Percentiles rank a stretch among this genome's conserved stretches.
Evolutionary conservation across 106 monocot genomes (phyloP).

Genomic region (Gastrodia elata): DNA sequence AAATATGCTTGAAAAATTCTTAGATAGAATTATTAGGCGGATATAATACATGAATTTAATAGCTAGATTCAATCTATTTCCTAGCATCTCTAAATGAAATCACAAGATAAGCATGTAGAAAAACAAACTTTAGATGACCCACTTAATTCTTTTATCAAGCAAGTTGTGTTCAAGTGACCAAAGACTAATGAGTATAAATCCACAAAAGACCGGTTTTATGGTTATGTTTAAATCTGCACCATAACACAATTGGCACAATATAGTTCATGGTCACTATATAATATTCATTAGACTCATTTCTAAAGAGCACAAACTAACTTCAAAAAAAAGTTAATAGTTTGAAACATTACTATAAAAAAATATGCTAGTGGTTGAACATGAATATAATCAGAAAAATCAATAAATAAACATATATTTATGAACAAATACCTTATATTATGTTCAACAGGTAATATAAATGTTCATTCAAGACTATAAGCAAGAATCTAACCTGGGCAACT

Average conservation of each 20-base stretch:
- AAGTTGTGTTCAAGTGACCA: neutral
- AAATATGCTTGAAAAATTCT: no score
- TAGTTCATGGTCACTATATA: no score
- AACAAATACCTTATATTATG: neutral
- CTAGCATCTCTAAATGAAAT: no score
- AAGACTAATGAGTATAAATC: neutral
- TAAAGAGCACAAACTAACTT: no score
- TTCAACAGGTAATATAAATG: neutral
- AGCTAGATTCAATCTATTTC: no score
- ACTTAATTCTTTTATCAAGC: neutral
- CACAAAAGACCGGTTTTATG: no score
- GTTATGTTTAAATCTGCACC: no score
- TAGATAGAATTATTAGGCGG: no score
- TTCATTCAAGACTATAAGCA: neutral
- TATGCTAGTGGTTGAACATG: neutral
- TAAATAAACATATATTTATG: neutral
- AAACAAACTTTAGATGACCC: neutral
- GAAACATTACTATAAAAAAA: neutral
- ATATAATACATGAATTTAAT: no score
- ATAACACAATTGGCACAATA: no score
- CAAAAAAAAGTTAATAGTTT: neutral
- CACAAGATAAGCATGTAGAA: no score
- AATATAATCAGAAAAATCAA: neutral
- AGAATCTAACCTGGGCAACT: constrained; percentile 70
- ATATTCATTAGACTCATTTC: no score